Percentiles rank a stretch among this genome's conserved stretches.
Evolutionary conservation across 345 rosid genomes (phyloP).

Genomic region (Bruguiera sexangula): DNA sequence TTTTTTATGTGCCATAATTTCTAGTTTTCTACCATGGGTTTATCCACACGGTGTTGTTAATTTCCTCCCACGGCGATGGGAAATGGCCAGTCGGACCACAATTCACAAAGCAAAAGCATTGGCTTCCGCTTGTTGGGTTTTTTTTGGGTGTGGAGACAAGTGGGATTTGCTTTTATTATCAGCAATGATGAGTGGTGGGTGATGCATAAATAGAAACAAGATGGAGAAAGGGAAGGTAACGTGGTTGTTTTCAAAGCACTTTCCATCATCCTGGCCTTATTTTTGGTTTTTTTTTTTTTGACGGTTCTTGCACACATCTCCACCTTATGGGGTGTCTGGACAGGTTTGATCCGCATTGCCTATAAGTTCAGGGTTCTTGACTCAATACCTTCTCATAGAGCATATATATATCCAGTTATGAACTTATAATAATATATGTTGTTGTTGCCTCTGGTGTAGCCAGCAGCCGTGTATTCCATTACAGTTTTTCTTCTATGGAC

Average conservation of each 20-base stretch:
- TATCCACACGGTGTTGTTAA: background rate
- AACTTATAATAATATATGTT: too few species aligned
- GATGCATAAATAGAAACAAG: conserved; percentile 1
- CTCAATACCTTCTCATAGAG: too few species aligned
- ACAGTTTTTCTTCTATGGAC: too few species aligned
- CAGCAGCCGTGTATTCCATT: too few species aligned
- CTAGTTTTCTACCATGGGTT: too few species aligned
- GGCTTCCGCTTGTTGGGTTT: conserved; percentile 31
- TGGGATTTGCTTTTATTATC: conserved; percentile 38
- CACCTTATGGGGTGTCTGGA: conserved; percentile 6
- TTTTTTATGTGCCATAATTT: too few species aligned
- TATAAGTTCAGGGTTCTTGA: background rate
- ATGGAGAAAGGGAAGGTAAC: conserved; percentile 8
- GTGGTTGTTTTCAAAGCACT: conserved; percentile 30
- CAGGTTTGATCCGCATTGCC: conserved; percentile 26
- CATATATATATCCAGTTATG: background rate
- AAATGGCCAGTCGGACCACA: conserved; percentile 9
- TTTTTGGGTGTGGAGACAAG: conserved; percentile 22
- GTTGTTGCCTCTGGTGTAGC: too few species aligned
- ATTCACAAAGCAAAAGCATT: conserved; percentile 18
- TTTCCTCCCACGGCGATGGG: conserved; percentile 4
- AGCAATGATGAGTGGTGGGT: conserved; percentile 40
- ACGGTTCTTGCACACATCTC: background rate
- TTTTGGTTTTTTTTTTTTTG: background rate
- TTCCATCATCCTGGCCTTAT: conserved; percentile 5